Evolutionary conservation across 2,329 filamentous ascomycete species (phyloP), one percentile per base, ranked within the genome.

Genomic region (Hypoxylon sp.): DNA sequence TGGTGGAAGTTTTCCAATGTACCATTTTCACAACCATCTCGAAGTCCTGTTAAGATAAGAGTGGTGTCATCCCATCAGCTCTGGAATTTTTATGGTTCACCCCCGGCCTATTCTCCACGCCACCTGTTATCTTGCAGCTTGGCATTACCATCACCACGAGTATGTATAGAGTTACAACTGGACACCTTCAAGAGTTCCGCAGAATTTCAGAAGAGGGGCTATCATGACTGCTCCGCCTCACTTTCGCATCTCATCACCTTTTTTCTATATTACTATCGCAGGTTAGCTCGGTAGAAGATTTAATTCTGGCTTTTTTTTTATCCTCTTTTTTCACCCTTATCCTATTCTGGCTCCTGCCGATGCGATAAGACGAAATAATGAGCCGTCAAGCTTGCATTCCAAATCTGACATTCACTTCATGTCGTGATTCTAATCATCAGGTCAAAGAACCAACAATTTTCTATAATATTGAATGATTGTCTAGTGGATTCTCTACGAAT

Each of bases 41-140:
- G 27, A 13, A 51, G 27, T 65, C 27, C 46, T 71, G 70, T 72
- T 71, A 72, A 71, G 70, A 69, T 69, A 68, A 69, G 37, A 48
- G 39, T 47, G n/a, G 46, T 27, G 15, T 44, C 52, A 17, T 53
- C 17, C 51, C 44, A 53, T 51, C 51, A 60, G 50, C 24, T 35
- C 35, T 46, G 6, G 17, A 54, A 11, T 32, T 65, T 59, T 53
- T 51, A 2, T 35, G 39, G 42, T 27, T 50, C 37, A 42, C 32
- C 48, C 42, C 56, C 50, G 46, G 47, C 59, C 35, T 46, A 44
- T 44, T 46, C 44, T 42, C 51, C 48, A 58, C 39, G 42, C 29
- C 37, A 21, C 48, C 27, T 11, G 57, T 56, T 64, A 60, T 54
- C 55, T 42, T 29, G 35, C 55, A 48, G 32, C 48, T 53, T 44